phyloP scores from a whole-genome alignment of 257 asterid species.

The Rhazya stricta region DNA sequence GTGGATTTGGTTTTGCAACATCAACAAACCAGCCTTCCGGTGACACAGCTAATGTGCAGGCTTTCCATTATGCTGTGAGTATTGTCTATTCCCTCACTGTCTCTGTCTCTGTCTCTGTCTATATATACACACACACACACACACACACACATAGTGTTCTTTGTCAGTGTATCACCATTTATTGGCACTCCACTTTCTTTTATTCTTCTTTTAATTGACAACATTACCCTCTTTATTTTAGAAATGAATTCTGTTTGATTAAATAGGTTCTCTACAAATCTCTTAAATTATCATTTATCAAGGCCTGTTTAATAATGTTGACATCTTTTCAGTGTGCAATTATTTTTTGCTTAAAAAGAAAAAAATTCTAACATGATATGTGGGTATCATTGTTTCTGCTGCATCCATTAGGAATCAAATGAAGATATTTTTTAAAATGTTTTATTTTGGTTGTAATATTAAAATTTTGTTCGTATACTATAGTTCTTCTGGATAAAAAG shows the following conservation, averaged over 20 bases:
- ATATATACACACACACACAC: too few species aligned
- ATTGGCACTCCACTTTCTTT: background rate
- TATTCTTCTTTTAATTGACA: background rate
- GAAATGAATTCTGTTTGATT: background rate
- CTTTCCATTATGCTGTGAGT: constrained; percentile 98
- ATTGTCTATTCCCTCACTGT: constrained; percentile 10
- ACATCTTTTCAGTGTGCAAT: background rate
- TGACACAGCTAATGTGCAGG: constrained; percentile 56
- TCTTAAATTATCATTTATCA: background rate
- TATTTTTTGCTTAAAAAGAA: too few species aligned
- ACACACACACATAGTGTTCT: too few species aligned
- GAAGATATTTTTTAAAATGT: too few species aligned
- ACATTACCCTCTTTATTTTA: background rate
- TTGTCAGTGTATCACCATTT: too few species aligned
- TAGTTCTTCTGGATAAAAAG: background rate
- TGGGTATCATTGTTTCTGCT: background rate
- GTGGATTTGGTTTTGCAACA: constrained; percentile 90
- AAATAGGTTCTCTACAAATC: background rate
- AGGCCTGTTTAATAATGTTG: background rate
- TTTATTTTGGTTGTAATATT: too few species aligned
- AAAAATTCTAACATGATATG: background rate
- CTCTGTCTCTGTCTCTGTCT: too few species aligned
- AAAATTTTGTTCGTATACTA: background rate
- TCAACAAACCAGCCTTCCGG: constrained; percentile 60
- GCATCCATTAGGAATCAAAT: background rate